Base-by-base conservation (phyloP, 192 early-diverging fungal species). In the Gigaspora rosea region DNA sequence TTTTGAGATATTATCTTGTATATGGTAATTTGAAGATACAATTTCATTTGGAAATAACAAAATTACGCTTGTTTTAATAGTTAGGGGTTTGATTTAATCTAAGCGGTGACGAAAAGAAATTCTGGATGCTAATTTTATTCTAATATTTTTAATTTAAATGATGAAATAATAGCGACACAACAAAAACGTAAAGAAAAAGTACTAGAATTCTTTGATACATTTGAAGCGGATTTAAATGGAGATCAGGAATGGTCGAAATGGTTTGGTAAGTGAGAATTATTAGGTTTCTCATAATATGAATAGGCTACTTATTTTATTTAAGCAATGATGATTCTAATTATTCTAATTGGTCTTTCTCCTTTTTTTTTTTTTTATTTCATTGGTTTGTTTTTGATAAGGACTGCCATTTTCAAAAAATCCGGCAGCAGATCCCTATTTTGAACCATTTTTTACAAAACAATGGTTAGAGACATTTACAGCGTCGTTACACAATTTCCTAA, bases 401-500 rank as follows among this genome's bases (percentile, higher is more conserved):
- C 77, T 90, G n/a, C 88, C 90, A 49, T 91, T 88, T 70, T 82
- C 88, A 20, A 87, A 84, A 63, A 85, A 86, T 57, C 90, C 90
- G 6, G 84, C 83, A 12, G 75, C 82, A 15, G 87, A 88, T 61
- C 83, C 90, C 50, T 83, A 82, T 48, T 91, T 89, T 79, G 87
- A 87, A 74, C 74, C 85, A 0, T 91, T 86, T 64, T 91, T 91
- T 71, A 84, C 90, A 8, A 87, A 87, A 57, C 83, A 87, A 61
- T 91, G 90, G 90, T 75, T 89, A 9, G 90, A 89, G 52, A 87
- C 84, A 22, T 91, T 88, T 46, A 88, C 84, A 18, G 80, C 85
- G n/a, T 91, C 90, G 0, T 75, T 91, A 32, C 81, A 87, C 74
- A 91, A 91, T 77, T 91, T 91, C 75, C 56, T 91, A 6, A 86